Evolutionary conservation across 208 protist genomes (phyloP).

Genomic region (Leptomonas seymouri): DNA sequence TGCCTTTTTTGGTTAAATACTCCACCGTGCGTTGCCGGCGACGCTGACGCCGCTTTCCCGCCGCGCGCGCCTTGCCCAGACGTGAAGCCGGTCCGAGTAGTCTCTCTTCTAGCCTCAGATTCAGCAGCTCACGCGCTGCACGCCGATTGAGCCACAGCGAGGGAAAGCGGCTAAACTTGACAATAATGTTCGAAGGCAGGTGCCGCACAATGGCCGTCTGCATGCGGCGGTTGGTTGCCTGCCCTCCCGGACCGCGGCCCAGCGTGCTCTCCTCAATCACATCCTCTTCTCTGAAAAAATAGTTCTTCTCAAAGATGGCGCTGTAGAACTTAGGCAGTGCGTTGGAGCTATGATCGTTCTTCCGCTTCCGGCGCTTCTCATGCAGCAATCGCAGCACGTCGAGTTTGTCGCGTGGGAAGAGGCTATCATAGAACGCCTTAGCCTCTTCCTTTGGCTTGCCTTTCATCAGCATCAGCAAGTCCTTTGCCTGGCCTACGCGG

Average conservation of each 20-base stretch:
- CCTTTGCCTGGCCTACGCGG: conserved; percentile 44
- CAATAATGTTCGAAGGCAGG: conserved; percentile 58
- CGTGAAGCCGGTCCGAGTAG: conserved; percentile 55
- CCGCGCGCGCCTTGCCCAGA: conserved; percentile 38
- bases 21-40: conserved; percentile 26
- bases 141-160: conserved; percentile 87
- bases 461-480: conserved; percentile 60
- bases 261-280: conserved; percentile 76
- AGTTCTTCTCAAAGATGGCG: conserved; percentile 59
- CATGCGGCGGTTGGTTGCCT: conserved; percentile 89
- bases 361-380: conserved; percentile 34
- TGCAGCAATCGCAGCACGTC: conserved; percentile 66
- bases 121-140: conserved; percentile 74
- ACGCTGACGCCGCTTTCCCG: conserved; percentile 29
- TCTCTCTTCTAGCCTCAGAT: conserved; percentile 75
- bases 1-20: conserved; percentile 42
- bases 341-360: conserved; percentile 18
- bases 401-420: conserved; percentile 70
- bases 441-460: conserved; percentile 31
- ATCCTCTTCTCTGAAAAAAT: conserved; percentile 86
- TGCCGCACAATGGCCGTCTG: conserved; percentile 84
- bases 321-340: conserved; percentile 66
- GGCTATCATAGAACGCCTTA: conserved; percentile 40
- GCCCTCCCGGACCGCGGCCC: conserved; percentile 81
- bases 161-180: conserved; percentile 88